Evolutionary conservation across 352 stramenopile species (phyloP).

Genomic region (Peronospora belbahrii): DNA sequence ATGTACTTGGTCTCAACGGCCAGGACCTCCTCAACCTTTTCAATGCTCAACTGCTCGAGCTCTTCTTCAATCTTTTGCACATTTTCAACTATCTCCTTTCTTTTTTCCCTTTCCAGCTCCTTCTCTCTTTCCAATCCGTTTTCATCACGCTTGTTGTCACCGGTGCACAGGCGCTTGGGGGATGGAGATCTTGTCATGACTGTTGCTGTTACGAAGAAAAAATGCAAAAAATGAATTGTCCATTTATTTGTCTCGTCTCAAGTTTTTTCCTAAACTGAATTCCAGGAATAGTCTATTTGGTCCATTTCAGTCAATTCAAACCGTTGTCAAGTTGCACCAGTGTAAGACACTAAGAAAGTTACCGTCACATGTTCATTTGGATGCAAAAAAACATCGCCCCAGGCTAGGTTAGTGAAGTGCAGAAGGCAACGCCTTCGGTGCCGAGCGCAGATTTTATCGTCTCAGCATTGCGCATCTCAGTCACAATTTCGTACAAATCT

Average conservation of each 20-base stretch:
- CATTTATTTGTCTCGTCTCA: not conserved
- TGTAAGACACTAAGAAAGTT: no score
- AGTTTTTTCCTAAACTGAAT: slow-evolving; percentile 12
- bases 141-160: slow-evolving; percentile 30
- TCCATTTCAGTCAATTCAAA: no score
- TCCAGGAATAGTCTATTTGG: no score
- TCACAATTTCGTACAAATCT: no score
- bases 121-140: slow-evolving; percentile 42
- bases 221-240: slow-evolving; percentile 15
- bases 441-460: no score
- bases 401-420: no score
- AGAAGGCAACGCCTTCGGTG: no score
- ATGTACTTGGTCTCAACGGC: slow-evolving; percentile 77
- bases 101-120: no score
- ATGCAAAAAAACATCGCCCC: no score
- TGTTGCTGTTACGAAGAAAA: not conserved
- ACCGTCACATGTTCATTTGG: no score
- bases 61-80: slow-evolving; percentile 16
- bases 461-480: no score
- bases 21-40: slow-evolving; percentile 58
- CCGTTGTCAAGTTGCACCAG: no score
- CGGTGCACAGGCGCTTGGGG: slow-evolving; percentile 70
- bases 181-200: slow-evolving; percentile 50
- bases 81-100: slow-evolving; percentile 59
- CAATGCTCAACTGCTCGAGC: slow-evolving; percentile 54